Evolutionary conservation across 495 filamentous ascomycete genomes (phyloP).

Genomic region (Daldinia concentrica): DNA sequence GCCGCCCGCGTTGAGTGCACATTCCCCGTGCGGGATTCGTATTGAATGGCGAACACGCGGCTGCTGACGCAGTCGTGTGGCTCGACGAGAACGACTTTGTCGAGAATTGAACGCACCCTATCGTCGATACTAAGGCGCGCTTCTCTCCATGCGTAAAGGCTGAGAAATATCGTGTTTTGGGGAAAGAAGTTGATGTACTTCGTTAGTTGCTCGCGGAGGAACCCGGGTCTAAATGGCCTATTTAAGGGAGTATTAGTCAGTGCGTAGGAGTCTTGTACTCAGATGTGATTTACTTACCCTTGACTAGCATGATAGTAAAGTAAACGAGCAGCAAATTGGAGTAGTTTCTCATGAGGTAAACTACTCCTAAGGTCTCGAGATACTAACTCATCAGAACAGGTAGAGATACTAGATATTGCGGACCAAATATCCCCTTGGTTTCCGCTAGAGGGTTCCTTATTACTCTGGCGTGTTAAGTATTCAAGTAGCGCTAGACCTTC

Average conservation of each 20-base stretch:
- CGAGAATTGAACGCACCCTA: constrained; percentile 70
- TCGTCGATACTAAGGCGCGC: constrained; percentile 74
- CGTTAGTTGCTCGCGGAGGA: constrained; percentile 67
- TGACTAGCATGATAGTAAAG: constrained; percentile 71
- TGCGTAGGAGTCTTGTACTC: neutral
- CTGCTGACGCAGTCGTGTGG: constrained; percentile 60
- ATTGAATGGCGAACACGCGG: constrained; percentile 72
- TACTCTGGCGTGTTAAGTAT: constrained; percentile 63
- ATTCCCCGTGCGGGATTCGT: constrained; percentile 69
- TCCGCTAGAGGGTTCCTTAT: constrained; percentile 45
- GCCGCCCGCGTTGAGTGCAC: constrained; percentile 68
- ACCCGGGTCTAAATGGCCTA: constrained; percentile 68
- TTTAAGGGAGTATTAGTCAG: constrained; percentile 23
- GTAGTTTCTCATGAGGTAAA: constrained; percentile 62
- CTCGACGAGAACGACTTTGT: constrained; percentile 55
- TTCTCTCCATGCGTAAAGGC: constrained; percentile 76
- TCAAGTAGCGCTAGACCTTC: constrained; percentile 70
- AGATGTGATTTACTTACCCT: constrained; percentile 48
- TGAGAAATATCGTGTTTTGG: constrained; percentile 79
- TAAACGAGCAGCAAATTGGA: constrained; percentile 74
- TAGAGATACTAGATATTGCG: constrained; percentile 54
- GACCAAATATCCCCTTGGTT: constrained; percentile 62
- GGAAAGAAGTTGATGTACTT: constrained; percentile 72
- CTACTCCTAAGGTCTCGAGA: constrained; percentile 47
- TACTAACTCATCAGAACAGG: constrained; percentile 49